phyloP scores from a whole-genome alignment of 2,329 filamentous ascomycete species.

The Claviceps monticola region DNA sequence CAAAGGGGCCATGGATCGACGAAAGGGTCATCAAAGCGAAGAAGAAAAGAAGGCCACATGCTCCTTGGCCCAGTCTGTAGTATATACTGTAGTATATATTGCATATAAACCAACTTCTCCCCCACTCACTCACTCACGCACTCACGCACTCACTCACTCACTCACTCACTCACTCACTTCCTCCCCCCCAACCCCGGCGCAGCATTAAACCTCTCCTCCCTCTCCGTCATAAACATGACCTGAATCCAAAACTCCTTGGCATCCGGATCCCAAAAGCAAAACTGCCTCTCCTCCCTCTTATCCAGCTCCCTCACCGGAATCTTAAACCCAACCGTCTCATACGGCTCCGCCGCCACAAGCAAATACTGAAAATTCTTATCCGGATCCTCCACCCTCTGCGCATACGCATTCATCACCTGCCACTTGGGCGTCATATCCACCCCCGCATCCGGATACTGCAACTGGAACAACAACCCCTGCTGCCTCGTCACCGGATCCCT shows the following conservation, averaged over 20 bases:
- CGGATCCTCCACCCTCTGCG: constrained; percentile 88
- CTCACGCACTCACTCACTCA: constrained; percentile 20
- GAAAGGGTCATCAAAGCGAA: not conserved
- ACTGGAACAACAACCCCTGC: constrained; percentile 83
- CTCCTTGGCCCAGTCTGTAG: too few relatives aligned
- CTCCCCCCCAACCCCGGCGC: constrained; percentile 44
- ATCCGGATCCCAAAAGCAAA: constrained; percentile 91
- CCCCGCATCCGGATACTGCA: constrained; percentile 86
- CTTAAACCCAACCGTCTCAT: constrained; percentile 96
- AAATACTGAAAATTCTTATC: constrained; percentile 93
- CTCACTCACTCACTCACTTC: constrained; percentile 23
- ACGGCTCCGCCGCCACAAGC: constrained; percentile 88
- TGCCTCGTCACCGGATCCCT: constrained; percentile 80
- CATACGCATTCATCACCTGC: constrained; percentile 94
- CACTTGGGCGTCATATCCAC: constrained; percentile 65
- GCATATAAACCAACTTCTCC: too few relatives aligned
- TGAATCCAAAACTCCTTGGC: constrained; percentile 96
- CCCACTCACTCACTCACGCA: constrained; percentile 13
- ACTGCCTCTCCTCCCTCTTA: constrained; percentile 74
- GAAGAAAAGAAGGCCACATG: not conserved
- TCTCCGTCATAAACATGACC: constrained; percentile 95
- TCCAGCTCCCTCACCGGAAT: constrained; percentile 88
- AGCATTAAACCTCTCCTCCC: constrained; percentile 73
- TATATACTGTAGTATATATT: too few relatives aligned
- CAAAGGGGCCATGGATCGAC: too few relatives aligned